These are phyloP conservation scores for Gossypium sturtianum DNA, from an alignment of 345 rosid species.

Conservation along the genomic window DNA sequence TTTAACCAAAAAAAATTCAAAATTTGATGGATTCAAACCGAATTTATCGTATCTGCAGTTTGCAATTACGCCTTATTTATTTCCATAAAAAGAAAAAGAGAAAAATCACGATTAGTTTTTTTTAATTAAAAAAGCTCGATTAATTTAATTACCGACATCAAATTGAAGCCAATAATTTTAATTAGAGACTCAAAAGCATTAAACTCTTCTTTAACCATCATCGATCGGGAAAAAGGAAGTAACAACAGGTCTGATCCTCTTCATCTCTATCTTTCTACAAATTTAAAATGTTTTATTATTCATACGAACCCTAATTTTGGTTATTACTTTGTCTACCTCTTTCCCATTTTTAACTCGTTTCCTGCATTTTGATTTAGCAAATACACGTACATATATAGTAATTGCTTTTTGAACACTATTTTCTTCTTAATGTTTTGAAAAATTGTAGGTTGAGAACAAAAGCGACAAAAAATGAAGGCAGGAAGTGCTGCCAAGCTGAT, in stretches of 20 bases:
- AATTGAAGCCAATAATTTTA: background rate
- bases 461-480: slow-evolving; percentile 54
- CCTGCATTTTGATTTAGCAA: background rate
- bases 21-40: background rate
- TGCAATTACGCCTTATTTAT: background rate
- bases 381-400: too few species aligned
- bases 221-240: background rate
- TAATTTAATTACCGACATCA: background rate
- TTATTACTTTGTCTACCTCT: background rate
- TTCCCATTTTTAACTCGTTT: background rate
- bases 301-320: slow-evolving; percentile 1
- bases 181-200: background rate
- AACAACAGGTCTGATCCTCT: background rate
- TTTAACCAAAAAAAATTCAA: background rate
- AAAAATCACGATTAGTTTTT: background rate
- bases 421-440: background rate
- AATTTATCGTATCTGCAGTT: background rate
- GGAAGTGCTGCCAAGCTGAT: slow-evolving; percentile 94
- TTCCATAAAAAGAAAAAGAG: background rate
- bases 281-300: background rate
- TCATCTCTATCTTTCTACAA: background rate
- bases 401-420: background rate
- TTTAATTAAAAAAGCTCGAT: background rate
- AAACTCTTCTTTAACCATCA: background rate
- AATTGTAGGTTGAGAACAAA: background rate